Percentiles rank a stretch among this genome's conserved stretches.
phyloP scores from a whole-genome alignment of 2,329 filamentous ascomycete genomes.

The Talaromyces rugulosus region DNA sequence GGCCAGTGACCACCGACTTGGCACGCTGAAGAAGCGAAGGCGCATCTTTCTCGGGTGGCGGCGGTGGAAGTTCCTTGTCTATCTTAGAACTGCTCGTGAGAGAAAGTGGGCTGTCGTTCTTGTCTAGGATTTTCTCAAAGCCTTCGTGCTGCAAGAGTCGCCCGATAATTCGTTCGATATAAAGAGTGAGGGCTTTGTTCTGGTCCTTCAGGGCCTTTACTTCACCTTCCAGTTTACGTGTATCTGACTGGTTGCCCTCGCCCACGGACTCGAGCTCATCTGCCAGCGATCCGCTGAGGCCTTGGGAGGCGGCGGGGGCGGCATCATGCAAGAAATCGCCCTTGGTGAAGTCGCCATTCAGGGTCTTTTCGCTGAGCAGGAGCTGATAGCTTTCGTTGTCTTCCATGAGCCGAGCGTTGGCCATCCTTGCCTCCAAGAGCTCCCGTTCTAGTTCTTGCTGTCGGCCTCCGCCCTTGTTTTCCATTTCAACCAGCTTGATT shows the following conservation, averaged over 20 bases:
- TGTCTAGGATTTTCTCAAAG: constrained; percentile 88
- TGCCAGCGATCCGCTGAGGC: constrained; percentile 59
- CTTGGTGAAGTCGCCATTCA: constrained; percentile 87
- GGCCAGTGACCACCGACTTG: constrained; percentile 54
- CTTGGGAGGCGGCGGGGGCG: constrained; percentile 45
- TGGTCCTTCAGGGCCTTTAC: constrained; percentile 78
- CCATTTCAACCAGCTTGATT: constrained; percentile 90
- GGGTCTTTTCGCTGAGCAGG: constrained; percentile 86
- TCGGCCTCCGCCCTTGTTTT: constrained; percentile 84
- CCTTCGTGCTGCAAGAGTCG: constrained; percentile 89
- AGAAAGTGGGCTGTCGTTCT: constrained; percentile 54
- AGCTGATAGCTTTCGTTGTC: constrained; percentile 98
- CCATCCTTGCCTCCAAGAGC: constrained; percentile 88
- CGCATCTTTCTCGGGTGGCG: constrained; percentile 57
- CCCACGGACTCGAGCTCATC: constrained; percentile 78
- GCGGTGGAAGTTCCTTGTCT: constrained; percentile 81
- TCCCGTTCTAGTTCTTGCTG: constrained; percentile 86
- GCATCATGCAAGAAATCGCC: constrained; percentile 68
- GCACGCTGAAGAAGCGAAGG: constrained; percentile 55
- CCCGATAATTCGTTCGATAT: constrained; percentile 99
- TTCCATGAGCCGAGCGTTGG: constrained; percentile 93
- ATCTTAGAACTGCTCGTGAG: constrained; percentile 43
- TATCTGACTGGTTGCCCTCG: constrained; percentile 58
- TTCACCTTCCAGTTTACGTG: constrained; percentile 70
- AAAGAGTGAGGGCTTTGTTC: constrained; percentile 94